Base-by-base conservation (phyloP, 1,284 basidiomycete genomes). In the Coniferiporia weirii region DNA sequence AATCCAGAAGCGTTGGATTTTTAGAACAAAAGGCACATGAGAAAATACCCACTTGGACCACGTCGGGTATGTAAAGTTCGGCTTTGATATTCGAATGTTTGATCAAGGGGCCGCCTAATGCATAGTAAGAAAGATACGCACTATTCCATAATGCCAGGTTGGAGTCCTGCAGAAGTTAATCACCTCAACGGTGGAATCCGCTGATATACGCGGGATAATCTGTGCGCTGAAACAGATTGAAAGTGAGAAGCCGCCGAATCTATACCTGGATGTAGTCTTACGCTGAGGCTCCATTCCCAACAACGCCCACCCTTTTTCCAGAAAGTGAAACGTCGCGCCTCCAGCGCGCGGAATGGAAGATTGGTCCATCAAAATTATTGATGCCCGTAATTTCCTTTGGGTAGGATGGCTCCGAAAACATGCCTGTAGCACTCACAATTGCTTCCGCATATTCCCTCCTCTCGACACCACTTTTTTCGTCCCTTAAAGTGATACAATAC, bases 211-310 rank as follows among this genome's bases (percentile, higher is more conserved):
- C 38, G 80, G 79, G 35, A 83, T 65, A 47, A 83, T 73, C 63
- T 83, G 81, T 12, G 79, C 79, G 17, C 83, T 83, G 63, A 13
- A 50, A 12, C 7, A 4, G n/a, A 43, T 20, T 35, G 6, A 12
- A 43, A 61, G 59, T 61, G 59, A 48, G 44, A 27, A 27, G 27
- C 27, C 27, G 5, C 27, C 27, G 5, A 27, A n/a, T n/a, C n/a
- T 27, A 27, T 27, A 27, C 27, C 27, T 27, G 5, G 5, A 40
- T 3, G 8, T 40, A 15, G 8, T 40, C 74, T 69, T 68, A 79
- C 82, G 76, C 77, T 65, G 83, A 78, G 70, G 81, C 84, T 2
- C 84, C 85, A 64, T 85, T 85, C 17, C 84, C 85, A 65, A 87
- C 79, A 15, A 87, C 79, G 3, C 78, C 83, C 1, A 86, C 77